A percentile compares a stretch with the other conserved stretches of the same genome.
These are phyloP conservation scores for Trichosporon sp. DNA, from an alignment of 1,284 basidiomycete genomes.

Conservation along the genomic window DNA sequence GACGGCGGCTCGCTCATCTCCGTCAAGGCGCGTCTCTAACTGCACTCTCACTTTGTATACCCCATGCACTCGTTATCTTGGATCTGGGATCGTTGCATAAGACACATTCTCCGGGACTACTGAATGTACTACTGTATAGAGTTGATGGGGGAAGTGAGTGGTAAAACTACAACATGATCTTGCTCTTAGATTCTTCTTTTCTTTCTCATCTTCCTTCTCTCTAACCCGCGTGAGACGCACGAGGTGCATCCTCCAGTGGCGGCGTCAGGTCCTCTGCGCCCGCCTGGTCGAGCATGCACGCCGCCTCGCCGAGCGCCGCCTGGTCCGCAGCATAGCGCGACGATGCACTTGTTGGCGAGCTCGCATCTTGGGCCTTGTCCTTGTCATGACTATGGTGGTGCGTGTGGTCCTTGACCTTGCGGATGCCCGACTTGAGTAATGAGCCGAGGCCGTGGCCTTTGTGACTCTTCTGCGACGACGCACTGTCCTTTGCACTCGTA, in stretches of 20 bases:
- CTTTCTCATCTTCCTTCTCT: too few relatives aligned
- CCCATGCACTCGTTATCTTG: neutral
- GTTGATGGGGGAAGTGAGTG: neutral
- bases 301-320: neutral
- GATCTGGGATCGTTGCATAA: neutral
- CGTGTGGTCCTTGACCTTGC: neutral
- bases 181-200: neutral
- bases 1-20: constrained; percentile 63
- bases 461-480: neutral
- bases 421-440: neutral
- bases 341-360: neutral
- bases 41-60: neutral
- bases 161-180: constrained; percentile 13
- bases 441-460: constrained; percentile 1
- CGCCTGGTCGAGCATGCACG: constrained; percentile 4
- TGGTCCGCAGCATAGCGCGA: neutral
- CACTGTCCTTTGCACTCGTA: neutral
- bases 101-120: neutral
- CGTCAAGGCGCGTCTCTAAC: constrained; percentile 37
- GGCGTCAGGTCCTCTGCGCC: neutral
- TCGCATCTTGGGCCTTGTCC: neutral
- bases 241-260: neutral
- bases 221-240: too few relatives aligned
- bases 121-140: neutral
- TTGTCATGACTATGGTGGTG: constrained; percentile 4